Base-by-base conservation (phyloP, 192 early-diverging fungal species). In the Pilaira anomala region DNA sequence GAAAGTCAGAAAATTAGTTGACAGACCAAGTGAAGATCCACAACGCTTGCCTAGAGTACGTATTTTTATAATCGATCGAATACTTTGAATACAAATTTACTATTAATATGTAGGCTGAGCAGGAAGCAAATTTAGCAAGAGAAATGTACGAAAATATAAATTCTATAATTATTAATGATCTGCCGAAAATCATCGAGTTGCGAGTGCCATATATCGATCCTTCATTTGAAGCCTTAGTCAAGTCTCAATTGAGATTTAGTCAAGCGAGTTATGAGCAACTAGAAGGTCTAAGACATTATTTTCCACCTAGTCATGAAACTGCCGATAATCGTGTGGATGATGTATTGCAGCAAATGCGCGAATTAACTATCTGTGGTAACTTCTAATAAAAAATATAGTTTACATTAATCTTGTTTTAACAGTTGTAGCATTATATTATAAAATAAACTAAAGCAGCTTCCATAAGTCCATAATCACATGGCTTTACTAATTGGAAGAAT, bases 151-250 rank as follows among this genome's bases (percentile, higher is more conserved):
- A 94, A 49, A 73, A 80, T 41, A 69, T 97, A 64, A 97, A 99
- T 73, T 73, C 74, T 21, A 83, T 86, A 52, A 80, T 99, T 39
- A 73, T 94, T 21, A 76, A 79, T 12, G 95, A 98, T 63, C 85
- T 98, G 41, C 97, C 97, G 11, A 89, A 88, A 70, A 83, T 98
- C 0, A 87, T 99, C 48, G 91, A 92, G 45, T 68, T 93, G 22
- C 78, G 95, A 29, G 88, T 97, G 0, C 89, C 91, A 3, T 95
- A 94, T 63, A 74, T 97, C 48, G 93, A 98, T 26, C 97, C 97
- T 2, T 93, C 92, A 19, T 96, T 99, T 67, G 95, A 97, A 68
- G 96, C 95, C 7, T 76, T 99, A 25, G 90, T 97, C 55, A 95
- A 96, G 76, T 82, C 88, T 14, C 96, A 99, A 71, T 71, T 96